phyloP scores from a whole-genome alignment of 1,284 basidiomycete genomes.

The Cutaneotrichosporon mucoides region DNA sequence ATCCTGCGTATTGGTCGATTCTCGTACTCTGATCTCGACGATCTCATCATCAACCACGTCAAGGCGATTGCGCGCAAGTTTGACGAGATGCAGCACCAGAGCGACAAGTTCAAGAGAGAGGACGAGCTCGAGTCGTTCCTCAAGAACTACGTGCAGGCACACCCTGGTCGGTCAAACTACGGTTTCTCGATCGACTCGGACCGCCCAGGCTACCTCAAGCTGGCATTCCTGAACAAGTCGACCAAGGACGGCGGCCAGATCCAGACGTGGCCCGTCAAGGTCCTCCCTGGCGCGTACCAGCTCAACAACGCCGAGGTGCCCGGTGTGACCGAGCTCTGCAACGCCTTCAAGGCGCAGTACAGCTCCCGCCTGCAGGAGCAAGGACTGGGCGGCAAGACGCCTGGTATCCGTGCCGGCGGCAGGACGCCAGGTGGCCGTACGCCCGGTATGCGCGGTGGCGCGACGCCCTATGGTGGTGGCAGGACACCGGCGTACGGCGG shows the following conservation, averaged over 20 bases:
- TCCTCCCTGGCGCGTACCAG: constrained; percentile 84
- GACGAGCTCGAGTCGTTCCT: constrained; percentile 86
- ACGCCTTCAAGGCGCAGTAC: constrained; percentile 89
- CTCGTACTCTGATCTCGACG: constrained; percentile 91
- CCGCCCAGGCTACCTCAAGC: constrained; percentile 85
- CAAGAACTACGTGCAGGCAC: constrained; percentile 85
- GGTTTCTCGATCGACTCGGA: constrained; percentile 90
- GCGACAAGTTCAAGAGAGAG: constrained; percentile 88
- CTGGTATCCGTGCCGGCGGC: constrained; percentile 54
- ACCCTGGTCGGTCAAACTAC: constrained; percentile 91
- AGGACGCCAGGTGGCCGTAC: constrained; percentile 63
- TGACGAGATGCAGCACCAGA: constrained; percentile 86
- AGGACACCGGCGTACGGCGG: constrained; percentile 6
- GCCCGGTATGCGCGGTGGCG: constrained; percentile 49
- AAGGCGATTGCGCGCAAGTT: constrained; percentile 91
- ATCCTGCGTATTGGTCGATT: constrained; percentile 72
- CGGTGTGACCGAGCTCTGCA: constrained; percentile 84
- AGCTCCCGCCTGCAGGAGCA: constrained; percentile 33
- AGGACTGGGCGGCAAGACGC: constrained; percentile 66
- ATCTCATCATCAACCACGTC: constrained; percentile 95
- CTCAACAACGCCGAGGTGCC: constrained; percentile 81
- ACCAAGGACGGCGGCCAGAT: constrained; percentile 57
- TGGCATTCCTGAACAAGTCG: constrained; percentile 88
- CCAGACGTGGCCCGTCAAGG: constrained; percentile 85
- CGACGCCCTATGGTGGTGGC: constrained; percentile 20